phyloP scores from a whole-genome alignment of 192 early-diverging fungal species.

The Coemansia sp. region DNA sequence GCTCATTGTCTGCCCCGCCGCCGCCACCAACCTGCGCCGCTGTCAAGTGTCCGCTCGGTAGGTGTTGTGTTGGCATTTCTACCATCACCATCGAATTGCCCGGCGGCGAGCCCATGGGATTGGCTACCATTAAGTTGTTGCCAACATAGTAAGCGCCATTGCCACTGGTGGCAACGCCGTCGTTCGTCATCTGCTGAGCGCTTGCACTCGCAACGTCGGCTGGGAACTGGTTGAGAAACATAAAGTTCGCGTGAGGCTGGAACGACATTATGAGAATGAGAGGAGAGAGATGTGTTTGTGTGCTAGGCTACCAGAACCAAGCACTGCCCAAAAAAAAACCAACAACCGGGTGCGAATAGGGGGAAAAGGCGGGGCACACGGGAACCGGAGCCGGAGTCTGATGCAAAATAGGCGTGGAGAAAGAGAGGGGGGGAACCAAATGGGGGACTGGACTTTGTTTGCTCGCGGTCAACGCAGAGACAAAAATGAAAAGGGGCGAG shows the following conservation, averaged over 20 bases:
- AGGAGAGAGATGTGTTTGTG: background rate
- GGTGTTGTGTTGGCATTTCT: slow-evolving; percentile 11
- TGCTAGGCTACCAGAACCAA: slow-evolving; percentile 12
- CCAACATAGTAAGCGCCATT: slow-evolving; percentile 28
- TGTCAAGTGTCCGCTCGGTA: background rate
- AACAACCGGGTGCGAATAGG: slow-evolving; percentile 2
- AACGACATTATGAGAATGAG: slow-evolving; percentile 30
- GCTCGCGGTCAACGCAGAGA: slow-evolving; percentile 61
- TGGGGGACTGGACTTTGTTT: slow-evolving; percentile 18
- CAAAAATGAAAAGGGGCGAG: slow-evolving; percentile 32
- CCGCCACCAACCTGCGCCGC: background rate
- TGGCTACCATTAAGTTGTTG: slow-evolving; percentile 19
- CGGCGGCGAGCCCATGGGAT: slow-evolving; percentile 29
- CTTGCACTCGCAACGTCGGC: slow-evolving; percentile 6
- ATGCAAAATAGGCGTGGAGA: slow-evolving; percentile 11
- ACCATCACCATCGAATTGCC: slow-evolving; percentile 15
- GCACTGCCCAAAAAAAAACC: background rate
- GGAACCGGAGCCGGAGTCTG: slow-evolving; percentile 8
- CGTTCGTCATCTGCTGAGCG: slow-evolving; percentile 22
- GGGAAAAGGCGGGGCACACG: background rate
- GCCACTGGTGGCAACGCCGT: slow-evolving; percentile 16
- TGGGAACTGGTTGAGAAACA: slow-evolving; percentile 39
- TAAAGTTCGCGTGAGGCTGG: slow-evolving; percentile 33
- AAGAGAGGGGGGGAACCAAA: background rate
- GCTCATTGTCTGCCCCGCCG: slow-evolving; percentile 19